Percentiles rank a stretch among this genome's conserved stretches.
phyloP scores from a whole-genome alignment of 345 rosid genomes.

The Lepidium africanum region DNA sequence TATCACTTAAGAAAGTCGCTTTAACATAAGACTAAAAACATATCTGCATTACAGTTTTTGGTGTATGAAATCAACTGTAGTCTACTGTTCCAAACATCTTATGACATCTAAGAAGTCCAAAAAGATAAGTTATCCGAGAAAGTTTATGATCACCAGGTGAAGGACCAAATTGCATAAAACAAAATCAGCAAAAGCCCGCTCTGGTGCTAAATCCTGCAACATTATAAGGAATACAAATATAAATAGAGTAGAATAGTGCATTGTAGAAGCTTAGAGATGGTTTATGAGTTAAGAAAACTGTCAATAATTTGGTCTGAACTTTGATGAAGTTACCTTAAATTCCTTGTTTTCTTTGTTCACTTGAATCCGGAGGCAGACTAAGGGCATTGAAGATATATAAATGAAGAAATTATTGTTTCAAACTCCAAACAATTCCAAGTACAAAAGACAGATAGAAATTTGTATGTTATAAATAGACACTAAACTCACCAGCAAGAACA shows the following conservation, averaged over 20 bases:
- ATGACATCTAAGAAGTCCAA: neutral
- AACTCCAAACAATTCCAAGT: neutral
- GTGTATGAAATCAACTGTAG: neutral
- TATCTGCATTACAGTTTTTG: neutral
- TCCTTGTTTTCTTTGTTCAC: slow-evolving; percentile 97
- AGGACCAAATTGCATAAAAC: slow-evolving; percentile 78
- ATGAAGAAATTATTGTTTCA: neutral
- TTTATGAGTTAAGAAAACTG: neutral
- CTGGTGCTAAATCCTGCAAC: slow-evolving; percentile 55
- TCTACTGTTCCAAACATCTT: neutral
- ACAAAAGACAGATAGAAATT: neutral
- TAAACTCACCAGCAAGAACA: slow-evolving; percentile 74
- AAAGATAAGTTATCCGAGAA: slow-evolving; percentile 33
- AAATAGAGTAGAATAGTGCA: neutral
- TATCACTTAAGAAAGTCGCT: neutral
- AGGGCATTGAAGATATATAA: neutral
- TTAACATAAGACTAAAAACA: neutral
- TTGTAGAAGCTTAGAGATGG: neutral
- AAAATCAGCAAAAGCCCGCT: slow-evolving; percentile 75
- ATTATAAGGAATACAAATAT: neutral
- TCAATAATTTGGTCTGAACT: neutral
- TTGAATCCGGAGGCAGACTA: slow-evolving; percentile 94
- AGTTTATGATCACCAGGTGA: slow-evolving; percentile 67
- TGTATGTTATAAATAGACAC: neutral
- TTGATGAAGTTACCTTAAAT: slow-evolving; percentile 42